phyloP scores from a whole-genome alignment of 116 monocot genomes.

The Phalaenopsis hybrid region DNA sequence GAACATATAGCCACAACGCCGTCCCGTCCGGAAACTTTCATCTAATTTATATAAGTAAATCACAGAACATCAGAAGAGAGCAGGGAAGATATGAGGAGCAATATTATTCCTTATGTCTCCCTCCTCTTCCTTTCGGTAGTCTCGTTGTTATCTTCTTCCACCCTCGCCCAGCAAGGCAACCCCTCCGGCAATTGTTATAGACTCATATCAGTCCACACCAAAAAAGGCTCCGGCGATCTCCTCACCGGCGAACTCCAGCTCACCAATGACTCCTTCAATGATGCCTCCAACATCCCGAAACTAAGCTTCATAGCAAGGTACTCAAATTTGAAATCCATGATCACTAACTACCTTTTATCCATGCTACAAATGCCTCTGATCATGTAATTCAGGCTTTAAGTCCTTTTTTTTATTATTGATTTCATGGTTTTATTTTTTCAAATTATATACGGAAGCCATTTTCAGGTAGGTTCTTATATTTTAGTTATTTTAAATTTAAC shows the following conservation, averaged over 20 bases:
- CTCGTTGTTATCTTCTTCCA: not conserved
- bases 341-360: not conserved
- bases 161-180: not conserved
- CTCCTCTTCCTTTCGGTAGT: not conserved
- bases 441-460: too few relatives aligned
- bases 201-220: constrained; percentile 10
- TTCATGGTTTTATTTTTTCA: too few relatives aligned
- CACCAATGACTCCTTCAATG: constrained; percentile 10
- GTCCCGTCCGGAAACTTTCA: too few relatives aligned
- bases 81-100: too few relatives aligned
- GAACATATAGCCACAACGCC: too few relatives aligned
- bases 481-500: too few relatives aligned
- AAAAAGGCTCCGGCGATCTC: not conserved
- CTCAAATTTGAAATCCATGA: not conserved
- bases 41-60: too few relatives aligned
- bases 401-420: not conserved
- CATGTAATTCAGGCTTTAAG: not conserved
- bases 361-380: too few relatives aligned
- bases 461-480: too few relatives aligned
- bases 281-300: constrained; percentile 27
- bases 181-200: constrained; percentile 22
- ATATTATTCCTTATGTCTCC: not conserved
- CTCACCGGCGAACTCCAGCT: constrained; percentile 20
- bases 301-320: constrained; percentile 25
- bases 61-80: too few relatives aligned